Conservation (phyloP, 768 basidiomycete genomes). For the Pleurotus djamor region DNA sequence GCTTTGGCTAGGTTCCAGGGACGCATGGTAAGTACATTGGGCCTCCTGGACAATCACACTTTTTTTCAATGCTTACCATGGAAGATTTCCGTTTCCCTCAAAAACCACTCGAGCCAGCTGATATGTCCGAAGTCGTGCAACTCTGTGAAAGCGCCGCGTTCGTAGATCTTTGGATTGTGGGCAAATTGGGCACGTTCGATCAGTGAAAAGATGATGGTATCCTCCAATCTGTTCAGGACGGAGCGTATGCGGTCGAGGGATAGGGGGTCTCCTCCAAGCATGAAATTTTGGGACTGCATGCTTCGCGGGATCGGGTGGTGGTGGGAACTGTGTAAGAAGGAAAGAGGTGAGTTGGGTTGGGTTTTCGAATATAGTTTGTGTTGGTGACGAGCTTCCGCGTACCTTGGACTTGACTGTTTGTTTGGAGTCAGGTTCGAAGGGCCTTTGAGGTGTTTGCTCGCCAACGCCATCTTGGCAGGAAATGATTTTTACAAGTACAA, state of each 20-base stretch:
- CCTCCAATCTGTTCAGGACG: conserved; percentile 88
- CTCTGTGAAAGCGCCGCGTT: conserved; percentile 75
- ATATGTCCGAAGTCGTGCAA: conserved; percentile 68
- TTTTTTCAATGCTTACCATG: conserved; percentile 66
- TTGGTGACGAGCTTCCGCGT: neutral
- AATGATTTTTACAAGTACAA: neutral
- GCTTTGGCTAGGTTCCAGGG: conserved; percentile 70
- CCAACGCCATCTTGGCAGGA: neutral
- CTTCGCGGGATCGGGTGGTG: neutral
- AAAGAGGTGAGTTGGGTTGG: neutral
- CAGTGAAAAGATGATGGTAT: conserved; percentile 97
- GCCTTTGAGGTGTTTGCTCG: neutral
- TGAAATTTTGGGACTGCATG: conserved; percentile 70
- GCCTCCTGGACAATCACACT: neutral
- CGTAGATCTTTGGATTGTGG: conserved; percentile 88
- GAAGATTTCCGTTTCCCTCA: conserved; percentile 92
- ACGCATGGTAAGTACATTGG: conserved; percentile 8
- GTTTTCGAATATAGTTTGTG: too few species aligned
- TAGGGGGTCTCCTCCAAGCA: conserved; percentile 76
- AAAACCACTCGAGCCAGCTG: conserved; percentile 97
- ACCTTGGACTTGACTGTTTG: neutral
- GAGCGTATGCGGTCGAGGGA: conserved; percentile 87
- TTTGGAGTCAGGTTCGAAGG: neutral
- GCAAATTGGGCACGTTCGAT: conserved; percentile 98
- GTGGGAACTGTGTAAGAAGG: neutral